Conservation (phyloP, 2,329 filamentous ascomycete species). For the Aurifilum marmelostoma region DNA sequence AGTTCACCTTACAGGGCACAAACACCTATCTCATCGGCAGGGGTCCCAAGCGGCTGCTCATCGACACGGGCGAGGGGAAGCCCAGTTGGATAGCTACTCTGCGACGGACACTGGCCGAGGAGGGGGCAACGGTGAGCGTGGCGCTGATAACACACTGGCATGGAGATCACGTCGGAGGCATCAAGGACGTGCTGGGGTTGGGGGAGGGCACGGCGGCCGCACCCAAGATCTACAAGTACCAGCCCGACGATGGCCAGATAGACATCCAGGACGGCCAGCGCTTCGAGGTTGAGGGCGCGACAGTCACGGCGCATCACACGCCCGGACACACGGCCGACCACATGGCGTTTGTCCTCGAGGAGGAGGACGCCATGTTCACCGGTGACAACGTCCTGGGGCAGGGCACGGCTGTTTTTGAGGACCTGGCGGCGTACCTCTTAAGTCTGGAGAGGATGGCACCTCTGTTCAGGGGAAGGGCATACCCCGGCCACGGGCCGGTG, state of each 20-base stretch:
- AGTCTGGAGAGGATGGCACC: constrained; percentile 63
- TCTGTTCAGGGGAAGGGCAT: constrained; percentile 70
- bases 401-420: constrained; percentile 73
- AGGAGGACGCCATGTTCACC: constrained; percentile 70
- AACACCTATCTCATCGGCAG: constrained; percentile 93
- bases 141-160: constrained; percentile 93
- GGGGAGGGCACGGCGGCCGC: constrained; percentile 52
- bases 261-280: constrained; percentile 51
- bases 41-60: constrained; percentile 72
- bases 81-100: constrained; percentile 73
- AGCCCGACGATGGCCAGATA: constrained; percentile 46
- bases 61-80: constrained; percentile 88
- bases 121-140: constrained; percentile 69
- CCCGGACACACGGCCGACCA: constrained; percentile 76
- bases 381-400: constrained; percentile 77
- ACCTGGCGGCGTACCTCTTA: constrained; percentile 63
- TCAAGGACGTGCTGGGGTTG: constrained; percentile 67
- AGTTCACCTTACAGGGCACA: constrained; percentile 76
- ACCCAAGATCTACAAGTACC: constrained; percentile 64
- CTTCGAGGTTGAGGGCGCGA: constrained; percentile 57
- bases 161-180: constrained; percentile 78
- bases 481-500: constrained; percentile 85
- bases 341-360: constrained; percentile 63
- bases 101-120: constrained; percentile 63
- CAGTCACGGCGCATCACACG: constrained; percentile 63